These are phyloP conservation scores for Lizonia empirigonia DNA, from an alignment of 2,329 filamentous ascomycete species.

Conservation along the genomic window DNA sequence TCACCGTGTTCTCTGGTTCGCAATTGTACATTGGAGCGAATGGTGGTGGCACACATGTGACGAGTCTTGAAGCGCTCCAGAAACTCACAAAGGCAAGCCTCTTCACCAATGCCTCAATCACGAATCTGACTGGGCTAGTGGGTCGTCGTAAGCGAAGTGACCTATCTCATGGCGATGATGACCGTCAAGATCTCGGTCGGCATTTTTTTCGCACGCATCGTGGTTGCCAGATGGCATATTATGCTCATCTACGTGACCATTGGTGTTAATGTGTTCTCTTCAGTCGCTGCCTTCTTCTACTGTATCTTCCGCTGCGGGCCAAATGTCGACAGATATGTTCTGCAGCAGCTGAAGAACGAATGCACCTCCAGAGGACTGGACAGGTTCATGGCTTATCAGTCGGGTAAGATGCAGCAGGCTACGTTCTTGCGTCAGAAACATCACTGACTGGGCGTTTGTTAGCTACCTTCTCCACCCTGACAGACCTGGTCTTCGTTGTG, in stretches of 20 bases:
- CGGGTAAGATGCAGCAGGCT: conserved; percentile 16
- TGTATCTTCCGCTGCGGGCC: conserved; percentile 58
- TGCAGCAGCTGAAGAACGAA: conserved; percentile 42
- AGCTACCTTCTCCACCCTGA: conserved; percentile 39
- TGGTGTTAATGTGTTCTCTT: conserved; percentile 48
- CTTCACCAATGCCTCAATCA: too few relatives aligned
- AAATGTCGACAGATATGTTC: conserved; percentile 34
- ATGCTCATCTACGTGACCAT: conserved; percentile 42
- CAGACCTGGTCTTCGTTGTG: conserved; percentile 39
- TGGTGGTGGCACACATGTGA: conserved; percentile 43
- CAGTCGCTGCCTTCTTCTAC: conserved; percentile 55
- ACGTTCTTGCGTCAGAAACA: background rate
- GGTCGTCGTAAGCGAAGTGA: conserved; percentile 43
- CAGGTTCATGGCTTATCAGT: conserved; percentile 57
- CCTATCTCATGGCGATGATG: conserved; percentile 50
- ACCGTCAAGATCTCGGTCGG: conserved; percentile 53
- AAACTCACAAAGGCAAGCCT: conserved; percentile 37
- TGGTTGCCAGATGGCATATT: conserved; percentile 50
- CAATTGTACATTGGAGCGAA: conserved; percentile 37
- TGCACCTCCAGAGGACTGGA: conserved; percentile 56
- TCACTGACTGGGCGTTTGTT: background rate
- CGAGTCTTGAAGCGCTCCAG: conserved; percentile 27
- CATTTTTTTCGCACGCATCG: conserved; percentile 53
- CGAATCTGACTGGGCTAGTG: conserved; percentile 32
- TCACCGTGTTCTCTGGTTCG: conserved; percentile 39